A percentile compares a stretch with the other conserved stretches of the same genome.
Evolutionary conservation across 1,284 basidiomycete species (phyloP).

Genomic region (Rhizoctonia solani): DNA sequence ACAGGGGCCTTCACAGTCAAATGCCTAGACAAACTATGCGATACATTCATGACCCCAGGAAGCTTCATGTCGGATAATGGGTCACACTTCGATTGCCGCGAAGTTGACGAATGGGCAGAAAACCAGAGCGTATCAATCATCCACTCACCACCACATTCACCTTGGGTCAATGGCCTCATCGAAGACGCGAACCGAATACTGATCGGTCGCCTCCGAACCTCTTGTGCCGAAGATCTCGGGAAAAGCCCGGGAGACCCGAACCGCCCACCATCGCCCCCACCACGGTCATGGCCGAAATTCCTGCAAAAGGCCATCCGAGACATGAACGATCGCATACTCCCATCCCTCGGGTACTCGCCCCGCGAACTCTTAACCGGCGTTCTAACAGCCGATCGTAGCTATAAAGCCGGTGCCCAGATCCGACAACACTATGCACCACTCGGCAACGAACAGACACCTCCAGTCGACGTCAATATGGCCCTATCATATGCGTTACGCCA

Average conservation of each 20-base stretch:
- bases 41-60: constrained; percentile 42
- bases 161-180: constrained; percentile 49
- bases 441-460: neutral
- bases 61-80: constrained; percentile 50
- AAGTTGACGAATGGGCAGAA: constrained; percentile 45
- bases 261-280: neutral
- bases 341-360: constrained; percentile 34
- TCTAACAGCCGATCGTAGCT: neutral
- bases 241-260: constrained; percentile 22
- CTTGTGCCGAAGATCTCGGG: constrained; percentile 47
- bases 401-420: neutral
- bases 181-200: constrained; percentile 47
- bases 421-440: neutral
- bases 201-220: constrained; percentile 42
- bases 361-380: constrained; percentile 37
- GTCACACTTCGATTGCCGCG: constrained; percentile 48
- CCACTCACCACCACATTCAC: constrained; percentile 47
- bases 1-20: constrained; percentile 43
- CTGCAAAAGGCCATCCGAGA: constrained; percentile 31
- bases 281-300: constrained; percentile 36
- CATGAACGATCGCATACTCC: constrained; percentile 38
- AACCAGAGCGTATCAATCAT: constrained; percentile 40
- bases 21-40: constrained; percentile 41
- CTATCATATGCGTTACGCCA: constrained; percentile 25
- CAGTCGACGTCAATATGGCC: constrained; percentile 34